phyloP scores from a whole-genome alignment of 108 stramenopile genomes.

The Stephanodiscus minutulus region DNA sequence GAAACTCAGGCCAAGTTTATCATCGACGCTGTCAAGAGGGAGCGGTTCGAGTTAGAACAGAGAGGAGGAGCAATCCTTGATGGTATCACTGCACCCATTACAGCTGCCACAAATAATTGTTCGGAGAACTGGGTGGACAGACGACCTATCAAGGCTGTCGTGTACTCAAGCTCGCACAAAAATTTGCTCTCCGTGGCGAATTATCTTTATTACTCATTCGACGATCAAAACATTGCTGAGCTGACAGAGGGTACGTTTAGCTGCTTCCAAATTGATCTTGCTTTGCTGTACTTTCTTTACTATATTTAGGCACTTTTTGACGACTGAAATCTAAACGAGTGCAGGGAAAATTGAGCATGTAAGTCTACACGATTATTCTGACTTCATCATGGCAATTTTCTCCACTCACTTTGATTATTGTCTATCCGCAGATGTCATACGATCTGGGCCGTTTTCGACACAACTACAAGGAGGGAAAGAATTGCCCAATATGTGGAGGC shows the following conservation, averaged over 20 bases:
- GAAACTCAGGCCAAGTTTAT: conserved; percentile 46
- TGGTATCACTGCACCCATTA: conserved; percentile 27
- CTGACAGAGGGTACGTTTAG: conserved; percentile 20
- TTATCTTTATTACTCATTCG: conserved; percentile 37
- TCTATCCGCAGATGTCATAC: conserved; percentile 23
- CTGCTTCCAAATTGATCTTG: background rate
- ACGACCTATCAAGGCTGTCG: conserved; percentile 62
- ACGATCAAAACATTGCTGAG: conserved; percentile 53
- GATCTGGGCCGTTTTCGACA: conserved; percentile 56
- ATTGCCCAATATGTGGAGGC: conserved; percentile 52
- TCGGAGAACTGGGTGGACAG: conserved; percentile 22
- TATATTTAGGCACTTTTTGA: background rate
- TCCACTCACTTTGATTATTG: background rate
- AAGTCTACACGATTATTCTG: background rate
- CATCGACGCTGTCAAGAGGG: conserved; percentile 23
- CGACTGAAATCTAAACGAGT: background rate
- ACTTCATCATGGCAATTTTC: background rate
- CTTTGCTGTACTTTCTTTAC: background rate
- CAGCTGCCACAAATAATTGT: conserved; percentile 21
- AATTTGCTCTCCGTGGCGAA: conserved; percentile 53
- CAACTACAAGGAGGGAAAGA: conserved; percentile 37
- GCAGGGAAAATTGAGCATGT: conserved; percentile 33
- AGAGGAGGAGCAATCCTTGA: conserved; percentile 33
- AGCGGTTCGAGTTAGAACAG: conserved; percentile 13
- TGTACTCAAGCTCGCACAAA: conserved; percentile 47